Conservation (phyloP, 495 filamentous ascomycete genomes). For the Hypomontagnella submonticulosa region DNA sequence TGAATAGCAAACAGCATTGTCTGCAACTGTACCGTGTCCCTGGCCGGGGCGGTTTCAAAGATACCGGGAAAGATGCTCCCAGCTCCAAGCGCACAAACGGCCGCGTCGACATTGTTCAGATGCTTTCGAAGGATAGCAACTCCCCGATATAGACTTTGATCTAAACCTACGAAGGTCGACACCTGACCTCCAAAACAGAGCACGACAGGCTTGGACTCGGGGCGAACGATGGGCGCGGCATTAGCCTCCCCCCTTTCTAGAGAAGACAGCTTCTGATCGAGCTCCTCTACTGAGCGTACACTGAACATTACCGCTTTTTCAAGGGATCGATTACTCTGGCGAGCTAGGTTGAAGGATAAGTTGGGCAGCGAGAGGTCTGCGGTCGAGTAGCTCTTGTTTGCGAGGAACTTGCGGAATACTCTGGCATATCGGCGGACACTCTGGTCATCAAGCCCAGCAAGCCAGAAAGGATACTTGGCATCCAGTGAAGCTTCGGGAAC, state of each 20-base stretch:
- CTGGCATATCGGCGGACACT: conserved; percentile 33
- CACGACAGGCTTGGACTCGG: conserved; percentile 53
- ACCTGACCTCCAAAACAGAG: conserved; percentile 67
- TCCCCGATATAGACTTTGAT: conserved; percentile 50
- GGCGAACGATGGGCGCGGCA: conserved; percentile 7
- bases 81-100: conserved; percentile 47
- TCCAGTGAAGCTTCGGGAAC: conserved; percentile 19
- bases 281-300: conserved; percentile 46
- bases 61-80: conserved; percentile 60
- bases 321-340: conserved; percentile 51
- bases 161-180: conserved; percentile 56
- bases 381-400: conserved; percentile 26
- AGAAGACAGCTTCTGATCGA: conserved; percentile 47
- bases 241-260: conserved; percentile 23
- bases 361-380: conserved; percentile 41
- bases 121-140: conserved; percentile 52
- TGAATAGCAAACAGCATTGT: conserved; percentile 59
- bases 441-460: conserved; percentile 48
- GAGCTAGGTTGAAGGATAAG: conserved; percentile 54
- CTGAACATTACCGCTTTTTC: conserved; percentile 49
- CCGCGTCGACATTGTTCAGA: conserved; percentile 53
- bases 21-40: conserved; percentile 60
- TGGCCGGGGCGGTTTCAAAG: conserved; percentile 52
- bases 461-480: conserved; percentile 47
- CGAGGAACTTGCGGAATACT: conserved; percentile 29